phyloP scores from a whole-genome alignment of 495 filamentous ascomycete genomes.

The Tuber magnatum region DNA sequence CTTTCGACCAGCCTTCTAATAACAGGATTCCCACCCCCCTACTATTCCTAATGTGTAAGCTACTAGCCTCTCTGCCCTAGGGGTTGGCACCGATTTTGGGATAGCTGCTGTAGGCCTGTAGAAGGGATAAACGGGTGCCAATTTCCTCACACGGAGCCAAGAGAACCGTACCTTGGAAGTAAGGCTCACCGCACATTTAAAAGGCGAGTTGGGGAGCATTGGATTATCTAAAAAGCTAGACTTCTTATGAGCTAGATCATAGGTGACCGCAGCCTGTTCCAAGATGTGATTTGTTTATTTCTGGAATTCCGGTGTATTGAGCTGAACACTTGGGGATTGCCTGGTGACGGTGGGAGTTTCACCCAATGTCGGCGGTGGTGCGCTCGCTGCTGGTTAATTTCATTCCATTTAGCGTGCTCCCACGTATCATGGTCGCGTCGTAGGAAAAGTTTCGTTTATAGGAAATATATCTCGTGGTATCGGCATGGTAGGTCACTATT shows the following conservation, averaged over 20 bases:
- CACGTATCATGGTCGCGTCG: not conserved
- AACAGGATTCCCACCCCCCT: too few species aligned
- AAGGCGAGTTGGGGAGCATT: not conserved
- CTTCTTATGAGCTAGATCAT: not conserved
- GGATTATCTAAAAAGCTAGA: not conserved
- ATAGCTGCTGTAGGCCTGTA: too few species aligned
- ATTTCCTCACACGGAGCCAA: too few species aligned
- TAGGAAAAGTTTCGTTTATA: not conserved
- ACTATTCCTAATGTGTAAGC: too few species aligned
- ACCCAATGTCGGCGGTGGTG: too few species aligned
- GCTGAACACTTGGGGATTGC: too few species aligned
- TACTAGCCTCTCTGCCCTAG: too few species aligned
- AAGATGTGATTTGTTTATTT: not conserved
- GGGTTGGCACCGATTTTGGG: too few species aligned
- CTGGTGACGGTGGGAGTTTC: too few species aligned
- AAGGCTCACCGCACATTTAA: not conserved
- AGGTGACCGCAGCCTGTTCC: not conserved
- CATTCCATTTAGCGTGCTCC: not conserved
- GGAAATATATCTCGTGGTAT: not conserved
- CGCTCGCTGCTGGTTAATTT: not conserved
- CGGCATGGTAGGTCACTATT: not conserved
- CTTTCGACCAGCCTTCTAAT: too few species aligned
- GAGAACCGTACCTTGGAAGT: not conserved
- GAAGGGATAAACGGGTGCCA: too few species aligned
- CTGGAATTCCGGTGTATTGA: not conserved